Base-by-base conservation (phyloP, 1,284 basidiomycete genomes). In the Schizophyllum commune region DNA sequence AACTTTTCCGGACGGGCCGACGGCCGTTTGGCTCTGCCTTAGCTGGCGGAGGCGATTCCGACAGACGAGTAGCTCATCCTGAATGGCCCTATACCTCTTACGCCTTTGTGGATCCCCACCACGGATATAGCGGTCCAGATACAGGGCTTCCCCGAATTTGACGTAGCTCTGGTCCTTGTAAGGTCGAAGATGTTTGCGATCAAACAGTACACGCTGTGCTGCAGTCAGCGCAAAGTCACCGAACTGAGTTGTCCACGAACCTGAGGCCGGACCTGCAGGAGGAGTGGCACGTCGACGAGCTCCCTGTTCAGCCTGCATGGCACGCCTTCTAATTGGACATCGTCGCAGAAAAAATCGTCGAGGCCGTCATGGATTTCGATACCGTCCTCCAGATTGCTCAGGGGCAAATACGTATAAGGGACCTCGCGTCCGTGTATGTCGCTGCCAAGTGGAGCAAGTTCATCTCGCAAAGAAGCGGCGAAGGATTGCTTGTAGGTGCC, bases 101-200 rank as follows among this genome's bases (percentile, higher is more conserved):
- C 86, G 87, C 79, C 91, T 92, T 63, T 80, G 77, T 0, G 83
- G 77, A 68, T 93, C 83, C 1, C 85, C 86, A 58, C 81, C 83
- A 60, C 92, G 89, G 67, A 97, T 77, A 79, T 96, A 99, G 4
- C 96, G 87, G 72, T 98, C 96, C 83, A 99, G 86, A 68, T 84
- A 89, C 7, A 99, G 79, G 11, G 85, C 89, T 71, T 96, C 91
- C 4, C 81, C 86, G 70, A 97, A 96, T 67, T 89, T 91, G 65
- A 99, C 86, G 70, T 96, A 96, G 1, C 94, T 94, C 71, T 99
- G 96, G 9, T 92, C 95, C 74, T 99, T 99, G 78, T 91, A 96
- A 17, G 95, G 88, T 64, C 94, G 88, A 61, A 91, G 79, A 0
- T 88, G 91, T 66, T 90, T 88, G 15, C 94, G 84, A 72, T 99